Conservation (phyloP, 1,284 basidiomycete species). For the Ceratobasidium sp. region DNA sequence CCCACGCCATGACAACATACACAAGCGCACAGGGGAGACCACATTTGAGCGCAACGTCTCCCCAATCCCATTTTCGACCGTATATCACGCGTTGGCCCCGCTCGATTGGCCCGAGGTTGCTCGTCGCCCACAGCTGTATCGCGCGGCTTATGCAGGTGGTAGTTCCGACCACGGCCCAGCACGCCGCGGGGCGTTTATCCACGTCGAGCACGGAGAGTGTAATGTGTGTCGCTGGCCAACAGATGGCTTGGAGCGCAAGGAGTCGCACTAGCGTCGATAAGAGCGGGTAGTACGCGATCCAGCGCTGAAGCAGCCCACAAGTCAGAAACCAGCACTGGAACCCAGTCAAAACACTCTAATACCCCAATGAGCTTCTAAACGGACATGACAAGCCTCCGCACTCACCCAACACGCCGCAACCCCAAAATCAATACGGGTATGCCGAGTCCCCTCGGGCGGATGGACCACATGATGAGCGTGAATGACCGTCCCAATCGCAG, state of each 20-base stretch:
- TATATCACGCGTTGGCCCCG: slow-evolving; percentile 42
- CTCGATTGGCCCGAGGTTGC: slow-evolving; percentile 64
- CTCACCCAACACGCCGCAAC: slow-evolving; percentile 48
- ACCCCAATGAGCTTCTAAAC: neutral
- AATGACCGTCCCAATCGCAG: slow-evolving; percentile 43
- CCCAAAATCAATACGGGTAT: slow-evolving; percentile 45
- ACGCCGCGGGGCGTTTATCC: slow-evolving; percentile 70
- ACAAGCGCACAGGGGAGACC: slow-evolving; percentile 73
- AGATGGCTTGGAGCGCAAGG: slow-evolving; percentile 82
- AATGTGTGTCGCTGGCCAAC: slow-evolving; percentile 87
- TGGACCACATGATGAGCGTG: slow-evolving; percentile 37
- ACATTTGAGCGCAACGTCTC: slow-evolving; percentile 70
- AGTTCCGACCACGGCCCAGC: slow-evolving; percentile 84
- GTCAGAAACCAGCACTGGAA: slow-evolving; percentile 83
- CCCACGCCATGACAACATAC: slow-evolving; percentile 85
- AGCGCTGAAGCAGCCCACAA: slow-evolving; percentile 80
- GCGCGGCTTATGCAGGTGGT: slow-evolving; percentile 79
- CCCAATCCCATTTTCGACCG: slow-evolving; percentile 75
- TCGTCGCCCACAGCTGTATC: slow-evolving; percentile 87
- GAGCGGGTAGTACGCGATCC: slow-evolving; percentile 84
- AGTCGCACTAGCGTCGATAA: slow-evolving; percentile 83
- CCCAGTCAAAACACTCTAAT: slow-evolving; percentile 77
- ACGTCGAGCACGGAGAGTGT: slow-evolving; percentile 75
- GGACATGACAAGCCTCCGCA: neutral
- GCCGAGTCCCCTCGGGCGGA: slow-evolving; percentile 30